phyloP scores from a whole-genome alignment of 805 yeast genomes.

The Kazachstania africana region DNA sequence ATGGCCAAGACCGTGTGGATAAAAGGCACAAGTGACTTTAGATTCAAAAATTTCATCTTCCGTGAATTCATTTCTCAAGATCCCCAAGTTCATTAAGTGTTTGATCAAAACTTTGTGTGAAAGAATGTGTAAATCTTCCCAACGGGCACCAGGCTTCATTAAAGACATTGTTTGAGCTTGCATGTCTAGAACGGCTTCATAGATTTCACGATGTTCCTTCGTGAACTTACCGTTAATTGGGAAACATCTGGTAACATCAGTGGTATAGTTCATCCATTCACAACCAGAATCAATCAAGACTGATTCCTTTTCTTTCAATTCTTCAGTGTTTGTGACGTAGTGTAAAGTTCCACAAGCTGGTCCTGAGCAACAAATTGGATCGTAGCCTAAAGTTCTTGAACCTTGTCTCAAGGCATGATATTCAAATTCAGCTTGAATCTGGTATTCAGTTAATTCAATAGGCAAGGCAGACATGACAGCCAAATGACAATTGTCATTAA shows the following conservation, averaged over 20 bases:
- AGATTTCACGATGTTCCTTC: conserved; percentile 72
- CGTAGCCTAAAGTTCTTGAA: conserved; percentile 77
- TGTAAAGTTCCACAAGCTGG: conserved; percentile 85
- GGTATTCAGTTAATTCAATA: conserved; percentile 77
- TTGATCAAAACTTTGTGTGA: conserved; percentile 72
- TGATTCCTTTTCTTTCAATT: conserved; percentile 44
- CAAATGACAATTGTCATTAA: conserved; percentile 77
- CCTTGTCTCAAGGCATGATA: conserved; percentile 94
- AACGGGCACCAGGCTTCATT: conserved; percentile 69
- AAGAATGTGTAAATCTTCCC: conserved; percentile 76
- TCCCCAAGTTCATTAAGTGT: conserved; percentile 61
- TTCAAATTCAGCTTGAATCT: conserved; percentile 88
- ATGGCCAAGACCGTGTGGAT: conserved; percentile 95
- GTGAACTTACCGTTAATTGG: conserved; percentile 88
- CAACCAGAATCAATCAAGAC: conserved; percentile 93
- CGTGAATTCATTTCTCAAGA: conserved; percentile 47
- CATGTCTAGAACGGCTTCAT: conserved; percentile 73
- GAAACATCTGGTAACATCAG: conserved; percentile 92
- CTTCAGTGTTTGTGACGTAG: conserved; percentile 71
- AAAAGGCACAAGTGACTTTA: conserved; percentile 64
- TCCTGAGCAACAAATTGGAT: conserved; percentile 93
- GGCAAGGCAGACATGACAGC: conserved; percentile 92
- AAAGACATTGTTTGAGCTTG: conserved; percentile 57
- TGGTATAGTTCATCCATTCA: conserved; percentile 87
- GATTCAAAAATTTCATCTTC: conserved; percentile 60